Evolutionary conservation across 768 basidiomycete species (phyloP), one percentile per base, ranked within the genome.

Genomic region (Serendipita sp.): DNA sequence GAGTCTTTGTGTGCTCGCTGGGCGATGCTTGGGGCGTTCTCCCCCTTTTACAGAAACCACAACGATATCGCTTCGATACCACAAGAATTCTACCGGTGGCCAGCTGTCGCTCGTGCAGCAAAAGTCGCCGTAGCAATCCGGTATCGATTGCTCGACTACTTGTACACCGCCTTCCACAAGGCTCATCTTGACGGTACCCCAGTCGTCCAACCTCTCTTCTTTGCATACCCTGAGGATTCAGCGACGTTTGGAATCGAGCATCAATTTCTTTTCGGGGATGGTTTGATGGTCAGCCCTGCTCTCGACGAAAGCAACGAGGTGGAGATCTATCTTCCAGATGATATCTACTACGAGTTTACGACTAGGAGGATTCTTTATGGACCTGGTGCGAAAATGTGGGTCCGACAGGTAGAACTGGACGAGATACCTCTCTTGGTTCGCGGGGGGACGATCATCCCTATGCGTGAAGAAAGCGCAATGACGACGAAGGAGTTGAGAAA

Each of bases 1-100:
- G 85, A 85, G 70, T 80, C 78, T 7, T 75, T 89, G 0, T 88
- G 86, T 67, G 83, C 85, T 44, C 76, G 89, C 44, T 89, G 89
- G 88, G 86, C 85, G 13, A 85, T 79, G 76, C 76, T 89, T 2
- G 85, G 85, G 0, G 87, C 85, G 0, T 89, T 89, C 73, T 83
- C 84, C 71, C 86, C 88, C 0, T 89, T 89, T 77, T 87, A 84
- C 83, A 77, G 88, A 7, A 86, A 89, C 70, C 73, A 71, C 68
- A 64, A 67, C 64, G 35, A 45, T 16, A 52, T 44, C 38, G 11
- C 28, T 13, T 13, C 15, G 41, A 38, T 30, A n/a, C 62, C 78
- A 63, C 86, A 88, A 71, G 85, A 87, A 68, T 86, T 86, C 72
- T 87, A 86, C 69, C 74, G 78, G 32, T 88, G 84, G 84, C 76